phyloP scores from a whole-genome alignment of 495 filamentous ascomycete genomes.

The Podospora bellae-mahoneyi region DNA sequence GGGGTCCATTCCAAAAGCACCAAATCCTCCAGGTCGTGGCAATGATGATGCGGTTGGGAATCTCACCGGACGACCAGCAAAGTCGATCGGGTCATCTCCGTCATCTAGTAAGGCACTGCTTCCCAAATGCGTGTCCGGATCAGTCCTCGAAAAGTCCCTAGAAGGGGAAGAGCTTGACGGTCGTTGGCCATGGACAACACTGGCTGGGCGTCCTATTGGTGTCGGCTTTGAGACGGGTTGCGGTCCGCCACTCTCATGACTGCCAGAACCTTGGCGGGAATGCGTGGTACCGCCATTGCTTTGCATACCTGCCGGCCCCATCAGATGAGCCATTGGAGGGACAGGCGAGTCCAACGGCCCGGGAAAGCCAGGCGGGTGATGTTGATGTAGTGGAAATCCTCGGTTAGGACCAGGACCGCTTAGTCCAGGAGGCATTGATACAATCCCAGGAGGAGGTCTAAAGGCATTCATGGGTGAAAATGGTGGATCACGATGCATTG shows the following conservation, averaged over 20 bases:
- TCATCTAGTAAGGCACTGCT: slow-evolving; percentile 92
- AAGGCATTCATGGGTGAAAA: slow-evolving; percentile 46
- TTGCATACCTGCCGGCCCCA: slow-evolving; percentile 27
- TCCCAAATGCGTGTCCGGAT: slow-evolving; percentile 78
- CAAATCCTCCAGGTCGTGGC: neutral
- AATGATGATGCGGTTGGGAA: slow-evolving; percentile 15
- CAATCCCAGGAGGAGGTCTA: slow-evolving; percentile 42
- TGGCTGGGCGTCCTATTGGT: slow-evolving; percentile 84
- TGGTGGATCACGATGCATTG: slow-evolving; percentile 26
- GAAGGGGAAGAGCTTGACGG: slow-evolving; percentile 43
- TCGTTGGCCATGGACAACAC: slow-evolving; percentile 52
- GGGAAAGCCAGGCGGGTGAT: slow-evolving; percentile 52
- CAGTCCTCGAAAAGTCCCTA: slow-evolving; percentile 44
- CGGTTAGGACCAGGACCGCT: slow-evolving; percentile 60
- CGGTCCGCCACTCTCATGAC: slow-evolving; percentile 41
- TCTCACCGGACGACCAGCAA: slow-evolving; percentile 22
- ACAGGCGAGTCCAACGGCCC: slow-evolving; percentile 47
- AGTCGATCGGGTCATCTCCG: slow-evolving; percentile 50
- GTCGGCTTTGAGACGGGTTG: slow-evolving; percentile 76
- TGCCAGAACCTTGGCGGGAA: slow-evolving; percentile 46
- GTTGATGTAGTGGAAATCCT: slow-evolving; percentile 55
- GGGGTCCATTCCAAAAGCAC: slow-evolving; percentile 31
- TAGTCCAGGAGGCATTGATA: slow-evolving; percentile 55
- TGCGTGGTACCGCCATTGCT: slow-evolving; percentile 37
- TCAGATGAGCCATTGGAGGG: slow-evolving; percentile 32